phyloP scores from a whole-genome alignment of 169 alveolate genomes.

The Plasmodium cynomolgi region DNA sequence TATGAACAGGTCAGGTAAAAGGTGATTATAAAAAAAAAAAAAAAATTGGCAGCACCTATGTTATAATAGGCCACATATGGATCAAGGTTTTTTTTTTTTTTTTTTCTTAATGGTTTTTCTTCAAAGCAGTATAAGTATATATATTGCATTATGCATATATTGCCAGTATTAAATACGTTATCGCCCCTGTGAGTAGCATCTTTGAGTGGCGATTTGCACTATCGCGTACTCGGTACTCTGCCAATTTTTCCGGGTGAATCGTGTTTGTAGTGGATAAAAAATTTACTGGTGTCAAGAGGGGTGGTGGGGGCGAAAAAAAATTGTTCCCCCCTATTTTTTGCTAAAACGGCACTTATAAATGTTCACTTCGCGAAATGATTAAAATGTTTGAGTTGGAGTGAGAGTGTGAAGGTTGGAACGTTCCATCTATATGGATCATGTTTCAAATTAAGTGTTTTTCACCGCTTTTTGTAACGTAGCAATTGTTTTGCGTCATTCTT shows the following conservation, averaged over 20 bases:
- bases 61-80: background rate
- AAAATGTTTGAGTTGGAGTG: background rate
- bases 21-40: background rate
- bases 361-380: background rate
- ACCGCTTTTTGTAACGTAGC: background rate
- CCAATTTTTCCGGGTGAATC: background rate
- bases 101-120: background rate
- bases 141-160: background rate
- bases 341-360: background rate
- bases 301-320: background rate
- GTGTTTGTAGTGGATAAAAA: background rate
- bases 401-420: background rate
- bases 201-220: background rate
- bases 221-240: background rate
- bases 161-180: background rate
- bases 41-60: background rate
- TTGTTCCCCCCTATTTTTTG: background rate
- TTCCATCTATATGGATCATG: background rate
- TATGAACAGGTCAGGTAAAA: background rate
- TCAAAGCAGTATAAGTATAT: background rate
- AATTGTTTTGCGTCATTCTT: background rate
- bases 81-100: background rate
- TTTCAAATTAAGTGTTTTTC: background rate
- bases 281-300: slow-evolving; percentile 35
- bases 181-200: background rate